Evolutionary conservation across 345 rosid genomes (phyloP).

Genomic region (Salix suchowensis): DNA sequence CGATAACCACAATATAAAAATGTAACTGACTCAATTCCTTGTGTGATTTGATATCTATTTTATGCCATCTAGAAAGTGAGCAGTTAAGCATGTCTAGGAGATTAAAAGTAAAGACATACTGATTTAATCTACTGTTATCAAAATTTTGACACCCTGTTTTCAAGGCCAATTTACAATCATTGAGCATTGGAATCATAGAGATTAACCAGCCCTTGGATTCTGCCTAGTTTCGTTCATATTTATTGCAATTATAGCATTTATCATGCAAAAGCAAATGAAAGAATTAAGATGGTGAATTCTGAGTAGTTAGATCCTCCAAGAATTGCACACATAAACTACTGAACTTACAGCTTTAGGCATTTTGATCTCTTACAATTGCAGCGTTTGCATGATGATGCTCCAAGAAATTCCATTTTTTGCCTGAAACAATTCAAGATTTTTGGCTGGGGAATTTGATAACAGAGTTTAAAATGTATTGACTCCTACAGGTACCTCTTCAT

Average conservation of each 20-base stretch:
- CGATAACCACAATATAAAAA: not conserved
- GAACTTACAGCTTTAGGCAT: slow-evolving; percentile 31
- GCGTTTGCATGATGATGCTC: slow-evolving; percentile 21
- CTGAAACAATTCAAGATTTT: slow-evolving; percentile 23
- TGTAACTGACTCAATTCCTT: no score
- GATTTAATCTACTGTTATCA: not conserved
- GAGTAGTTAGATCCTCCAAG: not conserved
- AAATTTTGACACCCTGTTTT: not conserved
- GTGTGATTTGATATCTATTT: not conserved
- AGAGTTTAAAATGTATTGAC: not conserved
- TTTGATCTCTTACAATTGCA: slow-evolving; percentile 34
- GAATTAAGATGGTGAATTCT: not conserved
- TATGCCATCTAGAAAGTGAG: not conserved
- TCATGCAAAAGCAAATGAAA: not conserved
- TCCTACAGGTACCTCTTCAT: slow-evolving; percentile 35
- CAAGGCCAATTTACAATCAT: not conserved
- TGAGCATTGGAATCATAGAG: not conserved
- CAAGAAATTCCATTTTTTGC: slow-evolving; percentile 27
- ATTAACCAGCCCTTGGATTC: not conserved
- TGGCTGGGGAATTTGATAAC: not conserved
- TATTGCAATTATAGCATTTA: not conserved
- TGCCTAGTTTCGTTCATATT: not conserved
- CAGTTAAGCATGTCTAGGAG: slow-evolving; percentile 18
- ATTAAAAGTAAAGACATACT: not conserved
- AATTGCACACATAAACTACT: not conserved